Percentiles rank a stretch among this genome's conserved stretches.
Evolutionary conservation across 768 basidiomycete species (phyloP).

Genomic region (Lentinula lateritia): DNA sequence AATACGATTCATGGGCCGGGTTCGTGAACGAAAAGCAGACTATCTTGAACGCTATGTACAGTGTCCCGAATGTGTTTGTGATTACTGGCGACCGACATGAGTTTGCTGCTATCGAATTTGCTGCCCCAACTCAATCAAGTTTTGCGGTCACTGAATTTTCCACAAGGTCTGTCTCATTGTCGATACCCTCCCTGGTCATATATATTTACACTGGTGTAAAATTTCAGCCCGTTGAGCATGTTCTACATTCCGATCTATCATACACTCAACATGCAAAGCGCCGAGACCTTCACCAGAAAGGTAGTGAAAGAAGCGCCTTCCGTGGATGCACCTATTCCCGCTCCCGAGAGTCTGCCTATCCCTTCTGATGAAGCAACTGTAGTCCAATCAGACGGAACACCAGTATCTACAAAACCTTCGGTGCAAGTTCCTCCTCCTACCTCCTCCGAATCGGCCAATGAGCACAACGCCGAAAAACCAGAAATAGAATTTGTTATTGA

Average conservation of each 20-base stretch:
- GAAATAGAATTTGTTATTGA: slow-evolving; percentile 13
- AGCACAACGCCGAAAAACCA: slow-evolving; percentile 11
- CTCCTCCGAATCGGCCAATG: not conserved
- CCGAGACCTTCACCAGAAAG: slow-evolving; percentile 32
- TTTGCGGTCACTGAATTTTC: slow-evolving; percentile 58
- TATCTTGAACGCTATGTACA: slow-evolving; percentile 52
- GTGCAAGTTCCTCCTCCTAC: not conserved
- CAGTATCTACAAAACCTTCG: not conserved
- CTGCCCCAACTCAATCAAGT: slow-evolving; percentile 24
- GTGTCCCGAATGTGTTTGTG: slow-evolving; percentile 66
- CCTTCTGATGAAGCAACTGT: not conserved
- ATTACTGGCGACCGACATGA: slow-evolving; percentile 76
- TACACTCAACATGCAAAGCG: slow-evolving; percentile 43
- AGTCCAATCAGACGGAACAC: not conserved
- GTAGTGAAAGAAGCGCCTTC: not conserved
- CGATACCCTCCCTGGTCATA: not conserved
- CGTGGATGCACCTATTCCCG: not conserved
- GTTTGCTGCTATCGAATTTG: slow-evolving; percentile 68
- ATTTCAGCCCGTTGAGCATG: slow-evolving; percentile 54
- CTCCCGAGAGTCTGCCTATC: not conserved
- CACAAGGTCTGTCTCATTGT: slow-evolving; percentile 29
- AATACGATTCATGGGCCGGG: slow-evolving; percentile 65
- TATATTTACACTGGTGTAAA: not conserved
- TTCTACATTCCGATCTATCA: slow-evolving; percentile 59
- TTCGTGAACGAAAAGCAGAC: slow-evolving; percentile 54